Percentiles rank a stretch among this genome's conserved stretches.
phyloP scores from a whole-genome alignment of 805 yeast genomes.

The Zygosaccharomyces gambellarensis region DNA sequence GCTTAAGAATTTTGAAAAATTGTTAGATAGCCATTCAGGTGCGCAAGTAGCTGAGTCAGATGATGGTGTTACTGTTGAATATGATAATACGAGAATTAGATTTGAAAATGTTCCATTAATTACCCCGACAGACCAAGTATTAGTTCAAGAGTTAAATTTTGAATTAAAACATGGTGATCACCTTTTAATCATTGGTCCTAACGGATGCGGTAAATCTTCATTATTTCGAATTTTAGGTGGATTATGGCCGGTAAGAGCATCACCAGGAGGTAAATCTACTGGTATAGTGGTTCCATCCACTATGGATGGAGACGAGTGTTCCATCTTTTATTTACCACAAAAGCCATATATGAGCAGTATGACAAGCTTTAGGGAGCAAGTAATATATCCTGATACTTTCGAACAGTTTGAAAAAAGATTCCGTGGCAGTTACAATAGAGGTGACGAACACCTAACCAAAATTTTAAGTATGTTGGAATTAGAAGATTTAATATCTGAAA shows the following conservation, averaged over 20 bases:
- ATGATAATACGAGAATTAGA: constrained; percentile 57
- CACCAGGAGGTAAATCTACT: constrained; percentile 53
- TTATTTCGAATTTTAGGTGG: constrained; percentile 88
- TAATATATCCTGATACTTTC: constrained; percentile 77
- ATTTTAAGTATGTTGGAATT: constrained; percentile 55
- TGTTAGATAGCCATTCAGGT: constrained; percentile 42
- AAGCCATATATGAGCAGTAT: constrained; percentile 74
- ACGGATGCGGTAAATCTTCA: constrained; percentile 94
- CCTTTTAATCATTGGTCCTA: constrained; percentile 87
- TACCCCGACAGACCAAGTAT: constrained; percentile 76
- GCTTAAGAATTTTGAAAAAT: constrained; percentile 62
- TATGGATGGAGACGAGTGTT: constrained; percentile 32
- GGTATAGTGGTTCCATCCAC: constrained; percentile 32
- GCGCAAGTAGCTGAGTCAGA: constrained; percentile 30
- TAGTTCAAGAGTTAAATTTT: constrained; percentile 63
- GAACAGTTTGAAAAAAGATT: constrained; percentile 46
- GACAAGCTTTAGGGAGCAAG: constrained; percentile 72
- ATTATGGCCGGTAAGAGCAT: constrained; percentile 74
- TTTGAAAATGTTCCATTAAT: constrained; percentile 74
- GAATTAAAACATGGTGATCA: constrained; percentile 77
- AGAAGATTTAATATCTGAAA: constrained; percentile 50
- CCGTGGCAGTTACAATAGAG: constrained; percentile 24
- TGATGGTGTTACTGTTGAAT: constrained; percentile 31
- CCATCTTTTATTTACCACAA: constrained; percentile 85
- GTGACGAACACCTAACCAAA: constrained; percentile 46